These are phyloP conservation scores for Blumeria graminis DNA, from an alignment of 2,329 filamentous ascomycete species.

Conservation along the genomic window DNA sequence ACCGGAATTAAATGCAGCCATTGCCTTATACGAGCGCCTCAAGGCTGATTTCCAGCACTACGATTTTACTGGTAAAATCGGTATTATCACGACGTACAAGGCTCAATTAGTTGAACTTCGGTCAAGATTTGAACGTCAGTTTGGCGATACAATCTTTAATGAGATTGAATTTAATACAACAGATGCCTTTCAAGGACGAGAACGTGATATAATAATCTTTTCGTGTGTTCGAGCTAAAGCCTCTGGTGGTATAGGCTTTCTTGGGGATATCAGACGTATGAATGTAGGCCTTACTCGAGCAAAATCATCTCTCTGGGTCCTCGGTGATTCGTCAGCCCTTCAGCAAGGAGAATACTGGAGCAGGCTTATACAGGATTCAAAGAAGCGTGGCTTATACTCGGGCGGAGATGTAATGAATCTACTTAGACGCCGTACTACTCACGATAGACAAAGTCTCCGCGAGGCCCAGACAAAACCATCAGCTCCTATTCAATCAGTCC, in stretches of 20 bases:
- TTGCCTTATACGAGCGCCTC: conserved; percentile 64
- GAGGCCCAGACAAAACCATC: conserved; percentile 2
- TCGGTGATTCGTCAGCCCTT: conserved; percentile 75
- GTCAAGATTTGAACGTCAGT: conserved; percentile 44
- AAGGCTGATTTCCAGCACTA: conserved; percentile 42
- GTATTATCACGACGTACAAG: conserved; percentile 96
- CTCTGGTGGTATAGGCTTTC: conserved; percentile 92
- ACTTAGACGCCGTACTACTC: conserved; percentile 23
- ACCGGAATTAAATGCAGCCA: conserved; percentile 64
- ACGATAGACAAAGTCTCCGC: conserved; percentile 4
- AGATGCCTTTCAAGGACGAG: conserved; percentile 88
- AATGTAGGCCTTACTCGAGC: conserved; percentile 94
- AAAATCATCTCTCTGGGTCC: conserved; percentile 87
- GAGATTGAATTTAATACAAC: conserved; percentile 95
- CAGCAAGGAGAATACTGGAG: conserved; percentile 79
- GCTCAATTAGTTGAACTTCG: conserved; percentile 68
- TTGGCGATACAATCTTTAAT: conserved; percentile 50
- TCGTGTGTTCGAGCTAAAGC: conserved; percentile 86
- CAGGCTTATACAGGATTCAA: conserved; percentile 62
- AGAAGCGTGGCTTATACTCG: conserved; percentile 50
- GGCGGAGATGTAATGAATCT: conserved; percentile 34
- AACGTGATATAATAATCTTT: conserved; percentile 96
- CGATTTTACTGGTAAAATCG: conserved; percentile 62
- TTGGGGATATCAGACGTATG: conserved; percentile 96
- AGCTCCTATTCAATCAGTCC: background rate